These are phyloP conservation scores for Camellia japonica DNA, from an alignment of 148 eudicot genomes.

Conservation along the genomic window DNA sequence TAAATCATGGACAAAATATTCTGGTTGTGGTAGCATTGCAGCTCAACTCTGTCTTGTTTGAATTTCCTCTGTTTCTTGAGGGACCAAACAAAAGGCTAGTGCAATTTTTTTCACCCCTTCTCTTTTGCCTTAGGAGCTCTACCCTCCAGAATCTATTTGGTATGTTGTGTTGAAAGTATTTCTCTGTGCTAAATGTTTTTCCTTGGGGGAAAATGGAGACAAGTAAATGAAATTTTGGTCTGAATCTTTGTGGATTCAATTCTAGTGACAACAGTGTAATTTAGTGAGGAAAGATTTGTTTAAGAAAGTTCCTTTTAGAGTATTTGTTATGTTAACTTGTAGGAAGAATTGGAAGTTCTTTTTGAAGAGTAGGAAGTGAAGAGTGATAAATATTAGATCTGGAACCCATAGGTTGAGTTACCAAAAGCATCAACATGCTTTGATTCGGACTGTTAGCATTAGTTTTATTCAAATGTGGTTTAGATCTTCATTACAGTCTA, in stretches of 20 bases:
- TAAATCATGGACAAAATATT: background rate
- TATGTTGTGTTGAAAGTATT: background rate
- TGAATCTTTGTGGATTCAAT: background rate
- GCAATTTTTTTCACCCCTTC: background rate
- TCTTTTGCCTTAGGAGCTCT: background rate
- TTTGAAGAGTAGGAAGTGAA: conserved; percentile 1
- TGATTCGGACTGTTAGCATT: background rate
- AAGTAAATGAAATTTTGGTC: background rate
- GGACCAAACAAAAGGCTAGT: background rate
- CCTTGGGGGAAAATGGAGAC: background rate
- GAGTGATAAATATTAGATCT: background rate
- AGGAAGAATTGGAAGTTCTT: conserved; percentile 7
- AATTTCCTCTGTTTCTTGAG: background rate
- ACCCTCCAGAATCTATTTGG: background rate
- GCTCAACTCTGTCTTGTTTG: background rate
- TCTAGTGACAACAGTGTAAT: background rate
- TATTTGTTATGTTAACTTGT: conserved; percentile 5
- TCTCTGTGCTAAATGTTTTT: background rate
- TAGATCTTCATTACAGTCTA: background rate
- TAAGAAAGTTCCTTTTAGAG: background rate
- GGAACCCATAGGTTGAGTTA: conserved; percentile 1
- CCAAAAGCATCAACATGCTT: background rate
- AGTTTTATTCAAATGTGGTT: background rate
- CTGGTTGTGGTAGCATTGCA: background rate
- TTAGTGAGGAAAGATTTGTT: background rate